Evolutionary conservation across 2,329 filamentous ascomycete species (phyloP).

Genomic region (Metarhizium anisopliae): DNA sequence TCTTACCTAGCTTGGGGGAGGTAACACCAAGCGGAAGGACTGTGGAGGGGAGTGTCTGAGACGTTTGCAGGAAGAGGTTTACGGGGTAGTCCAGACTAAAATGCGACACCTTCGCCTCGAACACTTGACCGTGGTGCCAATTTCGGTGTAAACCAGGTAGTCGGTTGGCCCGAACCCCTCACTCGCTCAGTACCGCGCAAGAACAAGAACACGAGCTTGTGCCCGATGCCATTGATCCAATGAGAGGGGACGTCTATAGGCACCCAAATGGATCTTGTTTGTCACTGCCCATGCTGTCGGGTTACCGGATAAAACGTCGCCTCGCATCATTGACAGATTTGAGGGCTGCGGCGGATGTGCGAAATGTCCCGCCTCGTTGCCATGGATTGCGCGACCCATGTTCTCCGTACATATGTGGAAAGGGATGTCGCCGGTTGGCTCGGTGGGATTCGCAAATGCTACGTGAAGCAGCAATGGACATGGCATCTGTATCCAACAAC

Average conservation of each 20-base stretch:
- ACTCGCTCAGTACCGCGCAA: background rate
- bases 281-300: background rate
- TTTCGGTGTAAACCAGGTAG: slow-evolving; percentile 11
- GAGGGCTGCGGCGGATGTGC: too few relatives aligned
- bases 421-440: too few relatives aligned
- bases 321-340: background rate
- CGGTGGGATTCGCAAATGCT: too few relatives aligned
- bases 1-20: background rate
- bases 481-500: too few relatives aligned
- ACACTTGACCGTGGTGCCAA: background rate
- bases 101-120: background rate
- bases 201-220: background rate
- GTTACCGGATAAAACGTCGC: too few relatives aligned
- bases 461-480: too few relatives aligned
- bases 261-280: background rate
- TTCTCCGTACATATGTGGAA: too few relatives aligned
- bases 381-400: too few relatives aligned
- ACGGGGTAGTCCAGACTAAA: background rate
- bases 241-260: background rate
- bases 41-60: background rate
- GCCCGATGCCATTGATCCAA: background rate
- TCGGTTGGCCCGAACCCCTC: slow-evolving; percentile 8
- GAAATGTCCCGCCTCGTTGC: too few relatives aligned
- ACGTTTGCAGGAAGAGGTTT: background rate
- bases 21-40: background rate